These are phyloP conservation scores for Alnus rubra DNA, from an alignment of 306 rosid species.

Conservation along the genomic window DNA sequence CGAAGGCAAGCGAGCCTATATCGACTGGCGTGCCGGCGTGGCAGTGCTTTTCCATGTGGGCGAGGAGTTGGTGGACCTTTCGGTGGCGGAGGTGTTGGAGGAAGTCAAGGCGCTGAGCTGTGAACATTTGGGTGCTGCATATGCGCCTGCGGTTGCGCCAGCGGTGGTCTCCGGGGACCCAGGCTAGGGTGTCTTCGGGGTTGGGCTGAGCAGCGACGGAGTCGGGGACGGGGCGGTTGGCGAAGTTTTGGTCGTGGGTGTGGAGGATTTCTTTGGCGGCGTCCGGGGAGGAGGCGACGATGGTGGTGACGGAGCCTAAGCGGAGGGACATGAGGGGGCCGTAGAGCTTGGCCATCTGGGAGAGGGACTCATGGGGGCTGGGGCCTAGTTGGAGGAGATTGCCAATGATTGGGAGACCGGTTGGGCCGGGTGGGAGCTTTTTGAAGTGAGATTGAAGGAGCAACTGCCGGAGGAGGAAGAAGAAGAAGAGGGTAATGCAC, in stretches of 20 bases:
- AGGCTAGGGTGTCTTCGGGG: slow-evolving; percentile 52
- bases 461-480: slow-evolving; percentile 16
- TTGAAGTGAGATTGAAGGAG: not conserved
- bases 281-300: slow-evolving; percentile 46
- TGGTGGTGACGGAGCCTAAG: slow-evolving; percentile 42
- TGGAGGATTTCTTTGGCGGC: slow-evolving; percentile 57
- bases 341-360: slow-evolving; percentile 35
- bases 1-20: slow-evolving; percentile 44
- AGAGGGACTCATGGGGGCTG: slow-evolving; percentile 43
- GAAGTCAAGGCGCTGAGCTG: slow-evolving; percentile 45
- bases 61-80: slow-evolving; percentile 40
- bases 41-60: slow-evolving; percentile 32
- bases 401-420: slow-evolving; percentile 49
- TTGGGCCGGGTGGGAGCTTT: slow-evolving; percentile 52
- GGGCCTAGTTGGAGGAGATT: slow-evolving; percentile 59
- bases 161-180: slow-evolving; percentile 46
- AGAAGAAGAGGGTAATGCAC: slow-evolving; percentile 2
- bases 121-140: slow-evolving; percentile 52
- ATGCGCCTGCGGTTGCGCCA: slow-evolving; percentile 62
- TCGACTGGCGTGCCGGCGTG: slow-evolving; percentile 18
- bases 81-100: slow-evolving; percentile 47
- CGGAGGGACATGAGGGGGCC: slow-evolving; percentile 62
- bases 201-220: slow-evolving; percentile 55
- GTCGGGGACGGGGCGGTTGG: slow-evolving; percentile 47
- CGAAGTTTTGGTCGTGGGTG: slow-evolving; percentile 47